Conservation (phyloP, 2,329 filamentous ascomycete species). For the Apiospora marii region DNA sequence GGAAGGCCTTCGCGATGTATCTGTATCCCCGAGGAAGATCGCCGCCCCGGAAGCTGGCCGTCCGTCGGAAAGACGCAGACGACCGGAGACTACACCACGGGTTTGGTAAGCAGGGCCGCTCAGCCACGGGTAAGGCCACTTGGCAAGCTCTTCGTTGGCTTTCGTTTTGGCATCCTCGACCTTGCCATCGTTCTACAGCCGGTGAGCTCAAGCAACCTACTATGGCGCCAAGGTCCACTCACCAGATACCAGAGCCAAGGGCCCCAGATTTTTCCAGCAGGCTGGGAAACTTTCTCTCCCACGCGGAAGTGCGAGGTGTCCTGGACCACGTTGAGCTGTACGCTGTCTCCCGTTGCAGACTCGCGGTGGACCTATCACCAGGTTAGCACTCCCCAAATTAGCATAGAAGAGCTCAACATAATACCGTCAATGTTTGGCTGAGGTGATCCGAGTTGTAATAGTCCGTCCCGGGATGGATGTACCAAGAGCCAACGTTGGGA, state of each 20-base stretch:
- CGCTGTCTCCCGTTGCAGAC: slow-evolving; percentile 56
- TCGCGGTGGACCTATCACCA: slow-evolving; percentile 52
- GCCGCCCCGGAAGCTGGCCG: slow-evolving; percentile 56
- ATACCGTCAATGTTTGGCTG: slow-evolving; percentile 58
- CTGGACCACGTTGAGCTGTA: slow-evolving; percentile 62
- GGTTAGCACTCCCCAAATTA: neutral
- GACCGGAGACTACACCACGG: slow-evolving; percentile 53
- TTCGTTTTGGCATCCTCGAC: slow-evolving; percentile 49
- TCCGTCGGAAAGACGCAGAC: slow-evolving; percentile 54
- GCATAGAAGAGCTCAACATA: neutral
- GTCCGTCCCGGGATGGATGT: slow-evolving; percentile 57
- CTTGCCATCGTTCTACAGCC: slow-evolving; percentile 57
- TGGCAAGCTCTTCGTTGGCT: slow-evolving; percentile 47
- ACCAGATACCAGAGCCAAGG: slow-evolving; percentile 52
- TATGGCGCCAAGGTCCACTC: neutral
- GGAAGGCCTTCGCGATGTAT: slow-evolving; percentile 51
- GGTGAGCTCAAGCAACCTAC: no score
- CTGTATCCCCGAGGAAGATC: slow-evolving; percentile 58
- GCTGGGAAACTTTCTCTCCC: slow-evolving; percentile 43
- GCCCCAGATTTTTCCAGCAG: slow-evolving; percentile 51
- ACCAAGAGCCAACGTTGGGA: slow-evolving; percentile 58
- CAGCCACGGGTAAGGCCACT: slow-evolving; percentile 60
- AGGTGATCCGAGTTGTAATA: slow-evolving; percentile 60
- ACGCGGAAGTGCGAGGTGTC: slow-evolving; percentile 55
- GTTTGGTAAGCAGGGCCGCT: slow-evolving; percentile 53